These are phyloP conservation scores for Phytophthora uliginosa DNA, from an alignment of 352 stramenopile genomes.

Conservation along the genomic window DNA sequence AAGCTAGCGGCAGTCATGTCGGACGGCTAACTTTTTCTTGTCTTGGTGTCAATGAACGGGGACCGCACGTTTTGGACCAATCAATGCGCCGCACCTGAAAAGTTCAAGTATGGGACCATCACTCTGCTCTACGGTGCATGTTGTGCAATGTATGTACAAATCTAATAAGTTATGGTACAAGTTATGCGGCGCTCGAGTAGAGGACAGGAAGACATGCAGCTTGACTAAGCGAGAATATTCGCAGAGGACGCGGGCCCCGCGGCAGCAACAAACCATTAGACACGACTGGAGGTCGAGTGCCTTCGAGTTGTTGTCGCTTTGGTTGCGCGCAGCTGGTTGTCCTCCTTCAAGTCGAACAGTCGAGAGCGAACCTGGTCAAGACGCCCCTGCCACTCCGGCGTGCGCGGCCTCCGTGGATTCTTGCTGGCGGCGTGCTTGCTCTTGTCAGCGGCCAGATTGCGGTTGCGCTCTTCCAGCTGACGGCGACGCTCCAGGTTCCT, in stretches of 20 bases:
- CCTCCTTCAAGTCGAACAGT: constrained; percentile 25
- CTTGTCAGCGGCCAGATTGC: constrained; percentile 28
- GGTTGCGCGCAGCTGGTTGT: constrained; percentile 2
- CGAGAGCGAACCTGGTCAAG: constrained; percentile 30
- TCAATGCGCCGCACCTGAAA: constrained; percentile 15
- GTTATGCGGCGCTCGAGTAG: constrained; percentile 20
- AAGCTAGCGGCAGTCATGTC: constrained; percentile 23
- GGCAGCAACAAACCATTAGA: constrained; percentile 3
- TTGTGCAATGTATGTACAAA: neutral
- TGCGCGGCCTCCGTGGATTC: constrained; percentile 10
- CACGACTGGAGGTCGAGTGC: constrained; percentile 9
- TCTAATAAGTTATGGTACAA: constrained; percentile 25
- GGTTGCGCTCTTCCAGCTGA: constrained; percentile 43
- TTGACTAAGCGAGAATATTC: neutral
- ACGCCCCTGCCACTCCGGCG: constrained; percentile 18
- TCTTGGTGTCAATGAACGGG: neutral
- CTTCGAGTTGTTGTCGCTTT: constrained; percentile 20
- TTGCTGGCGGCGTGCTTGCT: constrained; percentile 9
- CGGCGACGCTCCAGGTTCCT: constrained; percentile 48
- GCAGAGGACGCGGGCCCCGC: neutral
- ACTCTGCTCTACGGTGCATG: constrained; percentile 4
- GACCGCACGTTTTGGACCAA: constrained; percentile 32
- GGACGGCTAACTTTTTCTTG: neutral
- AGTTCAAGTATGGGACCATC: constrained; percentile 30
- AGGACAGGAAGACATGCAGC: constrained; percentile 14